Evolutionary conservation across 139 green algal species (phyloP).

Genomic region (Trebouxia sp.): DNA sequence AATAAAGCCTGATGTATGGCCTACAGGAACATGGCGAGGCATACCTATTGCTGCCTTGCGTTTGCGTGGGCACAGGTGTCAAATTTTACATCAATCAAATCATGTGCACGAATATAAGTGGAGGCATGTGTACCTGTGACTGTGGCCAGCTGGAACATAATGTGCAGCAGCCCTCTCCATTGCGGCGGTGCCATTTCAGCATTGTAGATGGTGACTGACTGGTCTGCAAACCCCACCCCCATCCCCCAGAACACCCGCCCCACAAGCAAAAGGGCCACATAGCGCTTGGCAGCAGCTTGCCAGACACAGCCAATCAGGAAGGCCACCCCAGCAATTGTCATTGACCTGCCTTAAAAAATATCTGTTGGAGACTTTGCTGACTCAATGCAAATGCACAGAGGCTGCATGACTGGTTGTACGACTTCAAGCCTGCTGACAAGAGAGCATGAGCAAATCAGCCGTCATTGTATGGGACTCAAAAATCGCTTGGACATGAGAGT

Average conservation of each 20-base stretch:
- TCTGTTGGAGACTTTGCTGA: neutral
- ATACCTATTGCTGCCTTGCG: too few species aligned
- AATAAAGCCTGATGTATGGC: too few species aligned
- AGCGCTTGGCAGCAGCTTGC: conserved; percentile 40
- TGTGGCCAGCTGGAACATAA: neutral
- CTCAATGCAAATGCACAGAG: neutral
- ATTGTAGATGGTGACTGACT: conserved; percentile 31
- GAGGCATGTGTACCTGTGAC: neutral
- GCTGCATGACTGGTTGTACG: neutral
- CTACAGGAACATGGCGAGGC: too few species aligned
- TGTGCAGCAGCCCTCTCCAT: conserved; percentile 14
- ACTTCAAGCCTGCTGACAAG: neutral
- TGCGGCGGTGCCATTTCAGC: conserved; percentile 18
- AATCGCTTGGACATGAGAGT: too few species aligned
- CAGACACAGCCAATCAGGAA: conserved; percentile 55
- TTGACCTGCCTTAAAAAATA: conserved; percentile 21
- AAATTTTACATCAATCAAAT: too few species aligned
- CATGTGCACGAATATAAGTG: too few species aligned
- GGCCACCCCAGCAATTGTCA: conserved; percentile 45
- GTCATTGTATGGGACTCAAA: too few species aligned
- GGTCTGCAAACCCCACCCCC: conserved; percentile 61
- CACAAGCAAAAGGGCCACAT: conserved; percentile 52
- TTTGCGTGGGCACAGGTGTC: too few species aligned
- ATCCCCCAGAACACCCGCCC: conserved; percentile 67
- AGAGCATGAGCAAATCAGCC: too few species aligned